A percentile compares a stretch with the other conserved stretches of the same genome.
Evolutionary conservation across 805 yeast species (phyloP).

Genomic region (Torulaspora franciscae): DNA sequence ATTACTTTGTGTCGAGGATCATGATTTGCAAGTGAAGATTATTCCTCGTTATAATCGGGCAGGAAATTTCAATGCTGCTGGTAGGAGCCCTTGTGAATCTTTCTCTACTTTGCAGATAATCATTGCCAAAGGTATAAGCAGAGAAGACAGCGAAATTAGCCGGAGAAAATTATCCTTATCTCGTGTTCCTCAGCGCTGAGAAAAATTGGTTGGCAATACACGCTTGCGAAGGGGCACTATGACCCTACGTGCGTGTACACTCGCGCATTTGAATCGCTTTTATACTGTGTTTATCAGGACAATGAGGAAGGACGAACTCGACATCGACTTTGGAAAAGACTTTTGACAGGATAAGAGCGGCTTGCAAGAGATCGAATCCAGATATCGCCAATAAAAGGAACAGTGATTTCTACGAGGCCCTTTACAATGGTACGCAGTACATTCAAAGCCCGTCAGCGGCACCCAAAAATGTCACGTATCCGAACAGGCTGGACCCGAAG

Average conservation of each 20-base stretch:
- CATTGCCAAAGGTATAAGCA: not conserved
- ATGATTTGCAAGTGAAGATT: not conserved
- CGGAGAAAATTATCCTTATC: not conserved
- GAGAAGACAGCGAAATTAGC: not conserved
- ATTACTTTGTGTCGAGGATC: not conserved
- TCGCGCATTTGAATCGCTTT: slow-evolving; percentile 25
- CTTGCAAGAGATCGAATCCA: slow-evolving; percentile 1
- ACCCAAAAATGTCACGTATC: slow-evolving; percentile 9
- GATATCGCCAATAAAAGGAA: slow-evolving; percentile 3
- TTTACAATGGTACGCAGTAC: slow-evolving; percentile 17
- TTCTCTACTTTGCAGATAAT: not conserved
- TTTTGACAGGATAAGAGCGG: slow-evolving; percentile 11
- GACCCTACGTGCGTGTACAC: slow-evolving; percentile 14
- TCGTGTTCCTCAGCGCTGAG: slow-evolving; percentile 3
- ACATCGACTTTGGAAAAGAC: slow-evolving; percentile 13
- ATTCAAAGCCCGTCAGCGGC: not conserved
- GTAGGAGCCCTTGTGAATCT: not conserved
- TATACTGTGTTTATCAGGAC: slow-evolving; percentile 19
- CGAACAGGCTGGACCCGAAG: slow-evolving; percentile 11
- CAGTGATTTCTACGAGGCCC: slow-evolving; percentile 11
- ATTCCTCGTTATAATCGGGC: not conserved
- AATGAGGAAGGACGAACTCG: slow-evolving; percentile 3
- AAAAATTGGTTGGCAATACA: slow-evolving; percentile 3
- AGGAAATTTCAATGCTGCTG: not conserved
- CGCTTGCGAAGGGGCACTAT: not conserved